Conservation (phyloP, 2,329 filamentous ascomycete species). For the Akanthomyces dipterigenus region DNA sequence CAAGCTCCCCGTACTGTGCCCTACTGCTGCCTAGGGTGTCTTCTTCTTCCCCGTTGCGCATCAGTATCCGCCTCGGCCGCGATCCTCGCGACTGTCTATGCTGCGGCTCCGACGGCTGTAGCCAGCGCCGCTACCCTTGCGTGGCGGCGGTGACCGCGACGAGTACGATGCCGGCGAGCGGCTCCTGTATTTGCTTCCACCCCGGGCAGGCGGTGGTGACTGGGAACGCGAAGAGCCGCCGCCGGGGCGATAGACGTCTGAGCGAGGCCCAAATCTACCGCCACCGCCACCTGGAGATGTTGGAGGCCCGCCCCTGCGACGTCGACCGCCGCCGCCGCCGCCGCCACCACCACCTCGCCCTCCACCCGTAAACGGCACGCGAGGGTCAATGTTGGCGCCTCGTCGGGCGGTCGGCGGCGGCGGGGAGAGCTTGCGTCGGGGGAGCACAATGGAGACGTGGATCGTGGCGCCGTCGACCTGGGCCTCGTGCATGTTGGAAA, state of each 20-base stretch:
- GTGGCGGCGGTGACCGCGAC: conserved; percentile 40
- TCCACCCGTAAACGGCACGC: conserved; percentile 28
- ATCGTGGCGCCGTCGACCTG: conserved; percentile 78
- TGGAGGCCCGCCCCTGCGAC: conserved; percentile 29
- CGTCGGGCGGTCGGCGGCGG: conserved; percentile 67
- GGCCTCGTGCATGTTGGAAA: conserved; percentile 97
- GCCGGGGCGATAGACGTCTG: conserved; percentile 57
- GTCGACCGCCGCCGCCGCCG: conserved; percentile 29
- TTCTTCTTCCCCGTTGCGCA: neutral
- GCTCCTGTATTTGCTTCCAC: conserved; percentile 36
- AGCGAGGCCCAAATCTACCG: conserved; percentile 34
- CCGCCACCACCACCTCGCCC: conserved; percentile 29
- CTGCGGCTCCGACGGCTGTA: conserved; percentile 40
- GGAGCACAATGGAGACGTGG: conserved; percentile 82
- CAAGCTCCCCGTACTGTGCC: too few relatives aligned
- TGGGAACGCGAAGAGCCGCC: conserved; percentile 36
- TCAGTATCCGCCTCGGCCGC: conserved; percentile 29
- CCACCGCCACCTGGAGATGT: conserved; percentile 25
- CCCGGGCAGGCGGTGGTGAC: conserved; percentile 11
- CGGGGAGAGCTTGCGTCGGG: conserved; percentile 73
- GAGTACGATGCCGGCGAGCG: conserved; percentile 38
- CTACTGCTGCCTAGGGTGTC: neutral
- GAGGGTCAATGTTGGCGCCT: conserved; percentile 51
- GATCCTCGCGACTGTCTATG: conserved; percentile 30
- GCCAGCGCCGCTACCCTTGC: conserved; percentile 22